Conservation (phyloP, 495 filamentous ascomycete genomes). For the Talaromyces thailandensis region DNA sequence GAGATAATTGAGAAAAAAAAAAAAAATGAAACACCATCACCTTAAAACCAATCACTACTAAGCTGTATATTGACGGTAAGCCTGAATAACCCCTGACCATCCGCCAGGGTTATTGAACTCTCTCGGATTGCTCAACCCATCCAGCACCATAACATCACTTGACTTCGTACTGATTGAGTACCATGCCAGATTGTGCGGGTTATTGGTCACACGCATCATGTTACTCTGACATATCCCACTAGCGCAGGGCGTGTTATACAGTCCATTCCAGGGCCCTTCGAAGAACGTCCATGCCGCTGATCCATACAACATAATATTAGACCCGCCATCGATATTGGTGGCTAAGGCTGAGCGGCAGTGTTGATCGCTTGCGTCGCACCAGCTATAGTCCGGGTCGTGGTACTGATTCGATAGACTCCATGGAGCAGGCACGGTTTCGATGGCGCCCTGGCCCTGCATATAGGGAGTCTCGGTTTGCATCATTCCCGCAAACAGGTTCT, state of each 20-base stretch:
- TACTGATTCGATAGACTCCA: conserved; percentile 19
- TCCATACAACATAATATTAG: conserved; percentile 36
- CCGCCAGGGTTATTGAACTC: conserved; percentile 7
- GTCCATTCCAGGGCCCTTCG: conserved; percentile 13
- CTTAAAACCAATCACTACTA: too few relatives aligned
- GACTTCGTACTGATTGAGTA: conserved; percentile 9
- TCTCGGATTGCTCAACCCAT: neutral
- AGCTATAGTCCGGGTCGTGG: conserved; percentile 21
- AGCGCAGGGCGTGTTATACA: conserved; percentile 3
- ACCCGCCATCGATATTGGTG: conserved; percentile 17
- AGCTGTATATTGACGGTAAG: conserved; percentile 7
- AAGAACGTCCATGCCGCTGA: conserved; percentile 30
- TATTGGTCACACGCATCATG: conserved; percentile 9
- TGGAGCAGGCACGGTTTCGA: conserved; percentile 16
- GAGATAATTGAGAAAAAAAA: neutral
- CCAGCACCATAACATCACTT: conserved; percentile 3
- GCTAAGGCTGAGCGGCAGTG: conserved; percentile 20
- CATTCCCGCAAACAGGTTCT: conserved; percentile 25
- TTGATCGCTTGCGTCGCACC: conserved; percentile 9
- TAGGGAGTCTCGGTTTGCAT: conserved; percentile 26
- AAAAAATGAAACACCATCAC: neutral
- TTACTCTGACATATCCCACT: conserved; percentile 6
- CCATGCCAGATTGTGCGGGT: conserved; percentile 4
- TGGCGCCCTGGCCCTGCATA: conserved; percentile 16
- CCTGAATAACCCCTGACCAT: conserved; percentile 6